Percentiles rank a stretch among this genome's conserved stretches.
Evolutionary conservation across 768 basidiomycete genomes (phyloP).

Genomic region (Suillus paluster): DNA sequence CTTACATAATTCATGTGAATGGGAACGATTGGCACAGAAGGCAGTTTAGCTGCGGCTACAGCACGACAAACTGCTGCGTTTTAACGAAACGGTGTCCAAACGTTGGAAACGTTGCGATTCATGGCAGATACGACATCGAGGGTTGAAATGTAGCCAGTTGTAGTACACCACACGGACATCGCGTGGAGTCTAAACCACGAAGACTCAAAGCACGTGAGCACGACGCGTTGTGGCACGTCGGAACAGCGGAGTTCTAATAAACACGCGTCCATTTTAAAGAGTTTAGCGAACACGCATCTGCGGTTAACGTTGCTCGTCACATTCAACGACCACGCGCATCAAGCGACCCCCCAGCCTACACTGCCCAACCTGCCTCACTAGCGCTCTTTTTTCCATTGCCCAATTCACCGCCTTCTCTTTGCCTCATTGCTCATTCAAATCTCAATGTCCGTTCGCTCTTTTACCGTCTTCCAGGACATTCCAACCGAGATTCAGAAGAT

Average conservation of each 20-base stretch:
- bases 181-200: slow-evolving; percentile 4
- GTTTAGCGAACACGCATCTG: slow-evolving; percentile 27
- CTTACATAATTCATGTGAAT: neutral
- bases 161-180: neutral
- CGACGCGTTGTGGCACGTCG: slow-evolving; percentile 37
- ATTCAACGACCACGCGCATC: slow-evolving; percentile 32
- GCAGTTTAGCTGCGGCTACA: neutral
- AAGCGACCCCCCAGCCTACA: slow-evolving; percentile 12
- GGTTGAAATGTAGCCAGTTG: neutral
- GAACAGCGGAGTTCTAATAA: slow-evolving; percentile 40
- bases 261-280: slow-evolving; percentile 32
- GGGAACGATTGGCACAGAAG: neutral
- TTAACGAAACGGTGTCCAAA: neutral
- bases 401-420: slow-evolving; percentile 8
- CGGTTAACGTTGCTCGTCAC: too few relatives aligned
- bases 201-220: slow-evolving; percentile 7
- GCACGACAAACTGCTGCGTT: neutral
- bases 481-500: slow-evolving; percentile 43
- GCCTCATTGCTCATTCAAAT: slow-evolving; percentile 16
- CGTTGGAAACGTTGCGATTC: neutral
- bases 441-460: slow-evolving; percentile 60
- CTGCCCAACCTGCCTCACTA: slow-evolving; percentile 7
- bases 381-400: slow-evolving; percentile 11
- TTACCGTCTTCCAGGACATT: slow-evolving; percentile 68
- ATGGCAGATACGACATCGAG: neutral